These are phyloP conservation scores for Metschnikowia koreensis DNA, from an alignment of 805 yeast genomes.

Conservation along the genomic window DNA sequence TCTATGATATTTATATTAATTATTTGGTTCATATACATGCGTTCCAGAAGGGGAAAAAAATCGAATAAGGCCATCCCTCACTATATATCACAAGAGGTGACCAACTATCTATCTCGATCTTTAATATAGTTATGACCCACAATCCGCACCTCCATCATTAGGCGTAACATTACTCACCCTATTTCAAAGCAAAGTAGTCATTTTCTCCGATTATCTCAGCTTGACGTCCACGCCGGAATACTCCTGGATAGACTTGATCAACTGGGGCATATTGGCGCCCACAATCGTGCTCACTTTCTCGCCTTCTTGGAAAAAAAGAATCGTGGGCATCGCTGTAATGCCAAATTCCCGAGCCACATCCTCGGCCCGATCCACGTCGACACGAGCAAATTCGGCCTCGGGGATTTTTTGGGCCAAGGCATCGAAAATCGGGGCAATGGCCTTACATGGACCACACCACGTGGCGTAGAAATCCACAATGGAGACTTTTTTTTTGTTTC, in stretches of 20 bases:
- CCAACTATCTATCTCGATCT: too few relatives aligned
- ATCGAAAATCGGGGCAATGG: slow-evolving; percentile 58
- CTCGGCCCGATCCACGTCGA: slow-evolving; percentile 64
- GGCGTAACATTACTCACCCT: background rate
- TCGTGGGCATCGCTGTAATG: slow-evolving; percentile 76
- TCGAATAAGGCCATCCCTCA: too few relatives aligned
- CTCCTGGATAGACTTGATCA: slow-evolving; percentile 28
- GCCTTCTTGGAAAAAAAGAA: slow-evolving; percentile 60
- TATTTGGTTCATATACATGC: too few relatives aligned
- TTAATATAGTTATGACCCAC: too few relatives aligned
- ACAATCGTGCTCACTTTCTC: slow-evolving; percentile 54
- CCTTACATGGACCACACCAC: slow-evolving; percentile 81
- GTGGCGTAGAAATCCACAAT: slow-evolving; percentile 67
- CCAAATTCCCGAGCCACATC: slow-evolving; percentile 63
- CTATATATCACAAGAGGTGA: too few relatives aligned
- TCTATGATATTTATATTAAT: too few relatives aligned
- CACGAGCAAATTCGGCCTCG: slow-evolving; percentile 60
- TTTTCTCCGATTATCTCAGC: slow-evolving; percentile 5
- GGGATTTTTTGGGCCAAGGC: slow-evolving; percentile 42
- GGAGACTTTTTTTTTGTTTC: slow-evolving; percentile 38
- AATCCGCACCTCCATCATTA: background rate
- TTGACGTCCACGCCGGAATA: slow-evolving; percentile 29
- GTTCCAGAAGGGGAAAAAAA: too few relatives aligned
- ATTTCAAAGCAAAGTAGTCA: background rate
- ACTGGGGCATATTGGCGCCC: slow-evolving; percentile 58